These are phyloP conservation scores for Eucalyptus cladocalyx DNA, from an alignment of 345 rosid genomes.

Conservation along the genomic window DNA sequence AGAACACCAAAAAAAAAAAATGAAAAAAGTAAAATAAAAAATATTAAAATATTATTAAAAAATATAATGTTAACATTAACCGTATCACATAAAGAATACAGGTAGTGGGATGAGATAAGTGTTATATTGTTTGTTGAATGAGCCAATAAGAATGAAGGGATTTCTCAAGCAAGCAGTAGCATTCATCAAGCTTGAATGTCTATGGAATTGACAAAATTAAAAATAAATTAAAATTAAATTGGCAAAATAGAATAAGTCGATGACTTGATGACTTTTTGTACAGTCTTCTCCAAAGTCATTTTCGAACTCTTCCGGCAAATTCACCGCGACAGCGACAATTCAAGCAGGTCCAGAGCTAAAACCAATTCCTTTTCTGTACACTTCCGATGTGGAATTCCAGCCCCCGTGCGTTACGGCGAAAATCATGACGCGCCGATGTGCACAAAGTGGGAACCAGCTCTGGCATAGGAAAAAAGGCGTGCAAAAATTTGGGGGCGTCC, in stretches of 20 bases:
- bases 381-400: not conserved
- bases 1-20: too few relatives aligned
- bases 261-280: not conserved
- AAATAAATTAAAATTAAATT: too few relatives aligned
- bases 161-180: too few relatives aligned
- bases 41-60: too few relatives aligned
- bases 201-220: too few relatives aligned
- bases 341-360: not conserved
- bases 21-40: too few relatives aligned
- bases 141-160: too few relatives aligned
- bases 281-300: not conserved
- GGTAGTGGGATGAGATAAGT: too few relatives aligned
- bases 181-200: too few relatives aligned
- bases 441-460: not conserved
- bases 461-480: not conserved
- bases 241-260: too few relatives aligned
- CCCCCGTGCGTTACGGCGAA: not conserved
- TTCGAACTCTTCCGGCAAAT: not conserved
- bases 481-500: not conserved
- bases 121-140: too few relatives aligned
- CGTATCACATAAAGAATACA: accelerated
- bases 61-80: accelerated
- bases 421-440: not conserved
- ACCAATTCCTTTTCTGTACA: not conserved
- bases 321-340: not conserved